Evolutionary conservation across 495 filamentous ascomycete species (phyloP).

Genomic region (Tuber magnatum): DNA sequence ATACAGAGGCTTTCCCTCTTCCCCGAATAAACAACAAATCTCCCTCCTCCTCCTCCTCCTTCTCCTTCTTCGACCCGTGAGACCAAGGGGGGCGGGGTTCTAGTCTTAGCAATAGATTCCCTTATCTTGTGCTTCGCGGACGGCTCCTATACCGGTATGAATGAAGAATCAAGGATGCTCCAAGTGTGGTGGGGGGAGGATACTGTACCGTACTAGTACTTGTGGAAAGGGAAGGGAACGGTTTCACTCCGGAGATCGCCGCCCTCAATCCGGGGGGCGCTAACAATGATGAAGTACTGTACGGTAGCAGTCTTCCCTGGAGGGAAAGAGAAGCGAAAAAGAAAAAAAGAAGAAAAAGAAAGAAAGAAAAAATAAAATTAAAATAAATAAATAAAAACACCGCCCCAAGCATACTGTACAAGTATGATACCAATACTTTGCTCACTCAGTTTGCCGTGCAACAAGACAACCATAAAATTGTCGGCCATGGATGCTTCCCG

Average conservation of each 20-base stretch:
- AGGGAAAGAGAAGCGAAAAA: background rate
- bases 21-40: background rate
- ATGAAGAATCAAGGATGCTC: background rate
- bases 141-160: background rate
- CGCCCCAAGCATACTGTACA: background rate
- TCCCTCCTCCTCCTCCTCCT: background rate
- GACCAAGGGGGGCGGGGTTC: background rate
- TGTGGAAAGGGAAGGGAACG: background rate
- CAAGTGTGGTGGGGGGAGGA: background rate
- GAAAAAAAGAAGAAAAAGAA: background rate
- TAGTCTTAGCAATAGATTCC: background rate
- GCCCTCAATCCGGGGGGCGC: background rate
- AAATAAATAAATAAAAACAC: background rate
- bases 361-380: background rate
- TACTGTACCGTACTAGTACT: too few relatives aligned
- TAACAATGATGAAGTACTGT: background rate
- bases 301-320: background rate
- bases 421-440: too few relatives aligned
- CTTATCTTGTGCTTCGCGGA: background rate
- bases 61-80: background rate
- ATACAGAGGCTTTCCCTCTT: background rate
- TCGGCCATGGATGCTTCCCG: background rate
- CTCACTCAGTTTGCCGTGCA: too few relatives aligned
- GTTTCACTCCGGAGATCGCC: background rate
- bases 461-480: background rate